These are phyloP conservation scores for Dichotomocladium elegans DNA, from an alignment of 371 early-diverging fungal species.

Conservation along the genomic window DNA sequence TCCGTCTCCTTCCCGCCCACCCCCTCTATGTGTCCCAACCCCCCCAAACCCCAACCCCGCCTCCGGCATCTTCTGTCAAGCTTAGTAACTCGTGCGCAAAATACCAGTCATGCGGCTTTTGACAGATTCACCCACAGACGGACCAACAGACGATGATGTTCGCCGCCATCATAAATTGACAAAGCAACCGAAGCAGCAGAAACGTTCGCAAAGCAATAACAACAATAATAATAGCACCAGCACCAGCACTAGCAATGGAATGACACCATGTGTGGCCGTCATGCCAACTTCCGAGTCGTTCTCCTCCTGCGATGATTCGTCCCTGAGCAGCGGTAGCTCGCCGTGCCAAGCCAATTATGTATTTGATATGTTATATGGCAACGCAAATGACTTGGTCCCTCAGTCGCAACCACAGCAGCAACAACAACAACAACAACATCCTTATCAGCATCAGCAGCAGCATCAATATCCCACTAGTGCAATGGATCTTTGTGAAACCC, in stretches of 20 bases:
- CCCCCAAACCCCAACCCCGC: too few species aligned
- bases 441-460: conserved; percentile 3
- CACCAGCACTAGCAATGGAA: conserved; percentile 7
- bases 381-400: not conserved
- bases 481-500: too few species aligned
- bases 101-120: conserved; percentile 59
- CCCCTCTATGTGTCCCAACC: too few species aligned
- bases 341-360: conserved; percentile 46
- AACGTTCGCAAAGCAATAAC: not conserved
- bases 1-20: too few species aligned
- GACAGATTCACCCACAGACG: conserved; percentile 42
- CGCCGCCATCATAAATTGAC: too few species aligned
- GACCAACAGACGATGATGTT: conserved; percentile 26
- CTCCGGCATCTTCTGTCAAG: too few species aligned
- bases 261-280: not conserved
- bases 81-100: too few species aligned
- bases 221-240: not conserved
- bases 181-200: conserved; percentile 7
- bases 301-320: conserved; percentile 43
- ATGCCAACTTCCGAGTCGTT: not conserved
- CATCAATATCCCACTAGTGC: not conserved
- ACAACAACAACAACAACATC: conserved; percentile 7
- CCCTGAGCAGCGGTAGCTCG: conserved; percentile 33
- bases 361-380: conserved; percentile 44
- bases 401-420: conserved; percentile 12